Evolutionary conservation across 495 filamentous ascomycete genomes (phyloP).

Genomic region (Aspergillus conjunctus): DNA sequence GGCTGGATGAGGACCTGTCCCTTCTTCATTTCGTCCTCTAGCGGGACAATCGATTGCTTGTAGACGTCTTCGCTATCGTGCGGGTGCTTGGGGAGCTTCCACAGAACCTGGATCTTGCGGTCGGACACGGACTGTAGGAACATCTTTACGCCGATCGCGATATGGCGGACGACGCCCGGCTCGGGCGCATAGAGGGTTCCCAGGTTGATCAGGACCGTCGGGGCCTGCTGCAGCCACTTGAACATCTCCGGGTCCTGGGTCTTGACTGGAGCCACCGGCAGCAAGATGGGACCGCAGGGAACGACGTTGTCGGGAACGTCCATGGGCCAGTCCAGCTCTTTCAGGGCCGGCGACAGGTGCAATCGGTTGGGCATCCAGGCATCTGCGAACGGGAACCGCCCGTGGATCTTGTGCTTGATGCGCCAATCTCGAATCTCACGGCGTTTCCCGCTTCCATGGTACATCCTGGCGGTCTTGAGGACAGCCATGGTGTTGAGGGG

Average conservation of each 20-base stretch:
- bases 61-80: conserved; percentile 29
- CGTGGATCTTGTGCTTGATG: conserved; percentile 31
- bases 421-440: conserved; percentile 29
- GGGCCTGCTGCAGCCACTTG: conserved; percentile 45
- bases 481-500: conserved; percentile 41
- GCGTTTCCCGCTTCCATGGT: conserved; percentile 32
- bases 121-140: conserved; percentile 30
- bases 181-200: conserved; percentile 47
- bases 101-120: conserved; percentile 44
- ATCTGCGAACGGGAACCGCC: conserved; percentile 34
- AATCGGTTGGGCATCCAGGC: conserved; percentile 39
- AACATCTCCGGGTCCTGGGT: conserved; percentile 45
- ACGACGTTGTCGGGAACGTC: conserved; percentile 46
- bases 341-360: conserved; percentile 40
- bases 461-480: conserved; percentile 33
- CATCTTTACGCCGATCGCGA: conserved; percentile 38
- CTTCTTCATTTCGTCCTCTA: conserved; percentile 29
- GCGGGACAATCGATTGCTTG: conserved; percentile 28
- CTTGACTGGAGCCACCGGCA: conserved; percentile 34
- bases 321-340: conserved; percentile 50
- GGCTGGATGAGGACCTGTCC: conserved; percentile 38
- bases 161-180: conserved; percentile 34
- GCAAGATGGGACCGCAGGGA: conserved; percentile 50
- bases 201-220: conserved; percentile 54
- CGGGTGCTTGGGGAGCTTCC: conserved; percentile 46